Base-by-base conservation (phyloP, 1,139 yeast species). In the Debaryomyces udenii region DNA sequence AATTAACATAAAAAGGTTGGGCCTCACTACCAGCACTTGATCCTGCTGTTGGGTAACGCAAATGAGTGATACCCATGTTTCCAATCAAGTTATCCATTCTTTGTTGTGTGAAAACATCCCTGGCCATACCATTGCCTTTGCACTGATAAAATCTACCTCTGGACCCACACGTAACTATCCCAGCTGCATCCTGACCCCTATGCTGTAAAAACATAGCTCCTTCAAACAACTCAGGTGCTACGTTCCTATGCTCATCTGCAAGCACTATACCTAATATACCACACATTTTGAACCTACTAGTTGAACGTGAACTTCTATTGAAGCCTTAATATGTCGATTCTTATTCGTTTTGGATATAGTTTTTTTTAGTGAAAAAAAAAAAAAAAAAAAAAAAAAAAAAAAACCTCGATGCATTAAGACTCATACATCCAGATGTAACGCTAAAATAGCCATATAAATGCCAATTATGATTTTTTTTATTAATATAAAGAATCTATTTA, bases 181-280 rank as follows among this genome's bases (percentile, higher is more conserved):
- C 99, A n/a, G 98, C 97, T 9, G 99, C 99, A 64, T 93, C 99
- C 67, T 93, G 99, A 35, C 99, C 99, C 59, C 99, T 80, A 62
- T 93, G 99, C 62, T 93, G 99, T 48, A 93, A 74, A 62, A 86
- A 93, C 73, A 90, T 82, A 48, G 95, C 87, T 14, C 96, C 97
- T 64, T 93, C 99, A 48, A 89, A 83, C 41, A 93, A 73, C 60
- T 91, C 98, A 7, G 96, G 82, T 15, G 96, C 94, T 39, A 87
- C 97, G 44, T 79, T 76, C 39, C 76, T 77, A 24, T 73, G 66
- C 51, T 83, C 86, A 63, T 90, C 88, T 10, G 96, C 89, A 47
- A 89, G 74, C 36, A 89, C 86, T 43, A 91, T 76, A 47, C 96
- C 99, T 55, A 91, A 71, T 49, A 93, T 85, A 55, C 99, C 99